phyloP scores from a whole-genome alignment of 129 eudicot genomes.

The Flaveria brownii region DNA sequence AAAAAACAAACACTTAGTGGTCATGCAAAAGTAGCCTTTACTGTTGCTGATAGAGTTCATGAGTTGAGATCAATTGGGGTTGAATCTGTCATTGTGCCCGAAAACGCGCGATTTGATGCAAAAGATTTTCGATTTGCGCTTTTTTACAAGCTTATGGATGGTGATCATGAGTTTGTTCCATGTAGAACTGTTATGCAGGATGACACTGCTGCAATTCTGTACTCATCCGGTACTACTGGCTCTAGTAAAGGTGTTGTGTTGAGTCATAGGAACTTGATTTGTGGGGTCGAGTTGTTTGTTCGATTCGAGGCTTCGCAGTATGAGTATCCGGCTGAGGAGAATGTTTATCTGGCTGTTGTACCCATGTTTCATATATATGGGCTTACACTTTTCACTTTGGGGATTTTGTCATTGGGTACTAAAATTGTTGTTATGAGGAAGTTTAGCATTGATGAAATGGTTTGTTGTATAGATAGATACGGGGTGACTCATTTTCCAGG shows the following conservation, averaged over 20 bases:
- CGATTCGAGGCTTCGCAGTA: slow-evolving; percentile 75
- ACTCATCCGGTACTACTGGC: slow-evolving; percentile 93
- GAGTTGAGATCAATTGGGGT: slow-evolving; percentile 45
- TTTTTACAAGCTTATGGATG: slow-evolving; percentile 43
- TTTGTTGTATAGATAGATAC: slow-evolving; percentile 49
- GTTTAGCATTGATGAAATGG: slow-evolving; percentile 53
- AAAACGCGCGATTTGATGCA: slow-evolving; percentile 18
- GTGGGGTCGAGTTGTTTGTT: slow-evolving; percentile 67
- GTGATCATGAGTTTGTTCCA: slow-evolving; percentile 42
- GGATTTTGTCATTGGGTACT: slow-evolving; percentile 69
- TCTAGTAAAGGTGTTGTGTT: slow-evolving; percentile 69
- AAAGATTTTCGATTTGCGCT: background rate
- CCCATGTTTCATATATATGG: slow-evolving; percentile 98
- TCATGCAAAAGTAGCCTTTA: slow-evolving; percentile 46
- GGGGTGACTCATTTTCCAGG: slow-evolving; percentile 72
- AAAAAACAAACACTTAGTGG: slow-evolving; percentile 56
- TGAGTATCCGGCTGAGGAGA: slow-evolving; percentile 34
- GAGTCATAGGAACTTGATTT: slow-evolving; percentile 72
- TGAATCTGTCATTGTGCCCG: slow-evolving; percentile 50
- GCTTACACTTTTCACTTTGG: slow-evolving; percentile 63
- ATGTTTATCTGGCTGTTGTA: slow-evolving; percentile 64
- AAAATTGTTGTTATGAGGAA: slow-evolving; percentile 64
- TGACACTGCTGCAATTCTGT: slow-evolving; percentile 83
- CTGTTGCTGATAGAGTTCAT: slow-evolving; percentile 34
- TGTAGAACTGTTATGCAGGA: slow-evolving; percentile 48